Evolutionary conservation across 2,329 filamentous ascomycete species (phyloP), one percentile per base, ranked within the genome.

Genomic region (Trichothecium sympodiale): DNA sequence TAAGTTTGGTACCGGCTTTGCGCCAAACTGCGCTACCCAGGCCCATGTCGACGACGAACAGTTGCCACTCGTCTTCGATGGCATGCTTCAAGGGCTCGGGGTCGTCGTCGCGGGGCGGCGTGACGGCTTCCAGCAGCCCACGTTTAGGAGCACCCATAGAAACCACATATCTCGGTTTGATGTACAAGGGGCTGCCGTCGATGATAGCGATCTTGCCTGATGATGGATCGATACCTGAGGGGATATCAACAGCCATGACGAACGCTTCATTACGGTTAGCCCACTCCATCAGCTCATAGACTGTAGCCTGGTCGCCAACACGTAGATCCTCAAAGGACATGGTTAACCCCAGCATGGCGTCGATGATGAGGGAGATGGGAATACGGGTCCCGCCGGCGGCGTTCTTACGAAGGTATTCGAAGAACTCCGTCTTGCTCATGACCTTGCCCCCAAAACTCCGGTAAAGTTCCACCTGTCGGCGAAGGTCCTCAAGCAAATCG

Each of bases 281-380:
- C 87, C 88, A 96, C 43, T 87, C 82, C 50, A 95, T 91, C 51
- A 95, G 74, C 51, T 93, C 83, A 50, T 93, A 88, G 0, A 86
- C 84, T 0, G 81, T 82, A 4, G 80, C 78, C 53, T 93, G 85
- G 45, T 94, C 83, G 13, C 82, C 80, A 3, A 80, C 82, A 26
- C 85, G 75, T 18, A 96, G 67, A 47, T 93, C 86, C 46, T 95
- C 87, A 50, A 95, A 95, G 3, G 84, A 80, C 38, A 87, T 77
- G 31, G 91, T 86, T 42, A 91, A 74, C 4, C 87, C 87, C 4
- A 98, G 74, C 10, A 96, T 65, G 2, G 87, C 88, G 54, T 98
- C 91, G 37, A 96, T 74, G 44, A 94, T 85, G 39, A 94, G 67
- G 31, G 87, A 83, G 0, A 86, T 77, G 1, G 76, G 75, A 1